Base-by-base conservation (phyloP, 164 flowering plant genomes). In the Brasenia schreberi region DNA sequence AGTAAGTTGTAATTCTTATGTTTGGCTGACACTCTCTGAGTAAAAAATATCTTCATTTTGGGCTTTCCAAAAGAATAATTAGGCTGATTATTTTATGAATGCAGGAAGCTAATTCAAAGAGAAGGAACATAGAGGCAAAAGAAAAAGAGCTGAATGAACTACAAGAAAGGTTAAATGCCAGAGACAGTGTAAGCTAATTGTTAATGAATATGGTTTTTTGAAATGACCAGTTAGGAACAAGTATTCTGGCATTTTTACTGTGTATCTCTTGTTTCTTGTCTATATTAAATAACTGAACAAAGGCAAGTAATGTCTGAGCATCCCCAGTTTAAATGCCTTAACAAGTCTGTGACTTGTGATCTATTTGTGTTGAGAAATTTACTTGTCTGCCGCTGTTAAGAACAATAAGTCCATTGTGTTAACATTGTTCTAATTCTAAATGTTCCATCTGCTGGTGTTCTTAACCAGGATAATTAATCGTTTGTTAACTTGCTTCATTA, bases 111-210 rank as follows among this genome's bases (percentile, higher is more conserved):
- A 82, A 77, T 59, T 68, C 75, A 65, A 9, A 67, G 63, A 76
- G 68, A 72, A 82, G 62, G 66, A 64, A 70, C 17, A 62, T 88
- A 12, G 88, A 80, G 76, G 62, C 14, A 42, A 90, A 82, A 70
- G 83, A 87, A 75, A 81, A 74, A 68, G 86, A 86, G 66, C 43
- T 92, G 18, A 69, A 33, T 66, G 80, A 61, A 23, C 63, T 83
- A 66, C 85, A 91, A 69, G 86, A 88, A 69, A 88, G 79, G 75
- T 89, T 95, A 45, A 70, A 63, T 73, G 76, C 77, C 43, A 82
- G 84, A 73, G 98, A 92, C 84, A 85, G 74, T 62, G 99, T 90
- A 73, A 82, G 90, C 78, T 11, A 12, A 59, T 49, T 49, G 16
- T 9, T 49, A 9, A 49, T 49, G 56, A 9, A 33, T 49, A 5